Evolutionary conservation across 345 rosid species (phyloP).

Genomic region (Hevea brasiliensis): DNA sequence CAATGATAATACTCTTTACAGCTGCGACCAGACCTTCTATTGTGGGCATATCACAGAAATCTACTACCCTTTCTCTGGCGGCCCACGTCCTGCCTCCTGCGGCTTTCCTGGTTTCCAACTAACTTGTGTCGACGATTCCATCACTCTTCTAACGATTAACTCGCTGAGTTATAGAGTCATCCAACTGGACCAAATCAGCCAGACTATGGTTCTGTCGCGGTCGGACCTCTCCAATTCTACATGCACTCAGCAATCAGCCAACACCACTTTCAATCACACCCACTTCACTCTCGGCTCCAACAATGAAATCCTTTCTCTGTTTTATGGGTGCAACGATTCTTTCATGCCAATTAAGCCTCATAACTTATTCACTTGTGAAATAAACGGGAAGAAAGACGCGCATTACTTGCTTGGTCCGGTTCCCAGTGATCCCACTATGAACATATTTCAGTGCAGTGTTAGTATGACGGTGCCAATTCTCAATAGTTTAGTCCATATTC

Average conservation of each 20-base stretch:
- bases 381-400: slow-evolving; percentile 10
- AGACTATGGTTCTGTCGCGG: slow-evolving; percentile 25
- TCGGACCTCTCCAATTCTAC: slow-evolving; percentile 29
- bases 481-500: background rate
- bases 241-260: slow-evolving; percentile 21
- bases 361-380: slow-evolving; percentile 25
- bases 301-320: slow-evolving; percentile 22
- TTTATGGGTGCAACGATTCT: slow-evolving; percentile 26
- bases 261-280: slow-evolving; percentile 29
- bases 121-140: slow-evolving; percentile 16
- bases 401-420: slow-evolving; percentile 30
- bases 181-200: slow-evolving; percentile 22
- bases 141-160: slow-evolving; percentile 13
- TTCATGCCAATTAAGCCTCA: background rate
- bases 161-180: slow-evolving; percentile 30
- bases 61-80: slow-evolving; percentile 52
- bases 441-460: slow-evolving; percentile 8
- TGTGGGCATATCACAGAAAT: slow-evolving; percentile 35
- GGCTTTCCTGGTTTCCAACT: slow-evolving; percentile 45
- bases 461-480: slow-evolving; percentile 25
- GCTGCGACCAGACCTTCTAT: slow-evolving; percentile 30
- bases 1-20: background rate
- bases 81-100: slow-evolving; percentile 43
- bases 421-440: slow-evolving; percentile 18
- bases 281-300: slow-evolving; percentile 11